Conservation (phyloP, 2,329 filamentous ascomycete species). For the Aureobasidium musti region DNA sequence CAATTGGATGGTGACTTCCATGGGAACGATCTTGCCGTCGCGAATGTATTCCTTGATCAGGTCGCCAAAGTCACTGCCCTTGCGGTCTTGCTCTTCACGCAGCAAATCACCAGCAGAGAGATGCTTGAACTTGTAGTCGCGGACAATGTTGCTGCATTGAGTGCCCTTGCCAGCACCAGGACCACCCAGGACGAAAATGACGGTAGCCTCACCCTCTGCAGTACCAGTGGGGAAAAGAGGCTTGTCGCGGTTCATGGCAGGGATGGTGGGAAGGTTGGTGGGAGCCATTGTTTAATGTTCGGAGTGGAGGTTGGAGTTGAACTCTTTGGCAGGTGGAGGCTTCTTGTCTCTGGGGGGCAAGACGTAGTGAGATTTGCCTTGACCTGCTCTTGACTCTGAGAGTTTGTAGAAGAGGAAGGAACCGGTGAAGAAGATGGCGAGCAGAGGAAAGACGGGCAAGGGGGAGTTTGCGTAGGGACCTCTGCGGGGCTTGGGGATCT, state of each 20-base stretch:
- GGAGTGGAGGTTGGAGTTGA: slow-evolving; percentile 23
- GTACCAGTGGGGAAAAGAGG: slow-evolving; percentile 69
- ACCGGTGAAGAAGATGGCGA: slow-evolving; percentile 51
- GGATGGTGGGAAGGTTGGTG: slow-evolving; percentile 40
- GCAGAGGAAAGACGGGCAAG: slow-evolving; percentile 50
- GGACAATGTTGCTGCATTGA: slow-evolving; percentile 85
- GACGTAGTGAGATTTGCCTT: slow-evolving; percentile 37
- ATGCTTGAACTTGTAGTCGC: slow-evolving; percentile 87
- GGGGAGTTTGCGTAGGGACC: slow-evolving; percentile 35
- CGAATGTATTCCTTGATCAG: slow-evolving; percentile 93
- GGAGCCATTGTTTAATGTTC: slow-evolving; percentile 38
- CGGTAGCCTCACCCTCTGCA: slow-evolving; percentile 67
- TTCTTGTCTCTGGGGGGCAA: slow-evolving; percentile 37
- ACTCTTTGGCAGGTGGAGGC: slow-evolving; percentile 16
- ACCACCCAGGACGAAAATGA: slow-evolving; percentile 93
- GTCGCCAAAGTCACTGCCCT: slow-evolving; percentile 83
- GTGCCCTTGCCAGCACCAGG: slow-evolving; percentile 96
- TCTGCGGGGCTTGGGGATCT: slow-evolving; percentile 31
- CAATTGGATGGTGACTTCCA: slow-evolving; percentile 93
- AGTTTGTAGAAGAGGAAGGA: slow-evolving; percentile 51
- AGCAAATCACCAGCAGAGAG: slow-evolving; percentile 91
- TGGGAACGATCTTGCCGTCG: slow-evolving; percentile 94
- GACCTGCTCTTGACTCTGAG: slow-evolving; percentile 48
- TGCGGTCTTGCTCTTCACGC: slow-evolving; percentile 86
- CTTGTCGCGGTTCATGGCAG: slow-evolving; percentile 57